These are phyloP conservation scores for Phaeosphaeria sp. DNA, from an alignment of 2,329 filamentous ascomycete species.

Conservation along the genomic window DNA sequence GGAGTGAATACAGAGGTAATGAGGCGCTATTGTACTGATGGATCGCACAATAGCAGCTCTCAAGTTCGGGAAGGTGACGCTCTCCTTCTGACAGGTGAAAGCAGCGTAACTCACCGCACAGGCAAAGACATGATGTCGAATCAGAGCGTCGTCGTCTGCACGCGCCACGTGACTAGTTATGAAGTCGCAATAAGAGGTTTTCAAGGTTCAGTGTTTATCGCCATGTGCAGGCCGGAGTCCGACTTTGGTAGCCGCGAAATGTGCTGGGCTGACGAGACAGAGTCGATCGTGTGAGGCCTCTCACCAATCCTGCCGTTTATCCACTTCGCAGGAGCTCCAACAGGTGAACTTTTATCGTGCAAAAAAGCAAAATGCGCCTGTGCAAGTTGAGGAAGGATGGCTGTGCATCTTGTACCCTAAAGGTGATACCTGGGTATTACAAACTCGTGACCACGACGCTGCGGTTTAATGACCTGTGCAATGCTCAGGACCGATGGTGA, in stretches of 20 bases:
- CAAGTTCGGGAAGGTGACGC: not conserved
- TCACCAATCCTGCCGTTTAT: not conserved
- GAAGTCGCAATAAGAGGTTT: not conserved
- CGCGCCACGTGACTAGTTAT: not conserved
- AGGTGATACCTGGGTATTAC: not conserved
- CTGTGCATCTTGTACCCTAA: constrained; percentile 11
- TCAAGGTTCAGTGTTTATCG: not conserved
- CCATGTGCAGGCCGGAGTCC: not conserved
- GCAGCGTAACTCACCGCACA: constrained; percentile 29
- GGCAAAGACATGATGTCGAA: constrained; percentile 33
- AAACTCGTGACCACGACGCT: not conserved
- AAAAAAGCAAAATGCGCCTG: not conserved
- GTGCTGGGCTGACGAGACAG: not conserved
- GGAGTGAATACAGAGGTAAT: not conserved
- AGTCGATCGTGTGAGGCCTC: not conserved
- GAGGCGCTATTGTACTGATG: not conserved
- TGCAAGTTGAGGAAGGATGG: constrained; percentile 2
- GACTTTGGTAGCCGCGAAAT: not conserved
- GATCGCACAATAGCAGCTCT: constrained; percentile 1
- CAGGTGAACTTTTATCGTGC: not conserved
- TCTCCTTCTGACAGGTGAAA: not conserved
- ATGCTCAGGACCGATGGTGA: not conserved
- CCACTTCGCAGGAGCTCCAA: not conserved
- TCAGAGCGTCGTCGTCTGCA: not conserved
- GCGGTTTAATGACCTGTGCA: not conserved